Base-by-base conservation (phyloP, 2,329 filamentous ascomycete species). In the Aspergillus viridinutans region DNA sequence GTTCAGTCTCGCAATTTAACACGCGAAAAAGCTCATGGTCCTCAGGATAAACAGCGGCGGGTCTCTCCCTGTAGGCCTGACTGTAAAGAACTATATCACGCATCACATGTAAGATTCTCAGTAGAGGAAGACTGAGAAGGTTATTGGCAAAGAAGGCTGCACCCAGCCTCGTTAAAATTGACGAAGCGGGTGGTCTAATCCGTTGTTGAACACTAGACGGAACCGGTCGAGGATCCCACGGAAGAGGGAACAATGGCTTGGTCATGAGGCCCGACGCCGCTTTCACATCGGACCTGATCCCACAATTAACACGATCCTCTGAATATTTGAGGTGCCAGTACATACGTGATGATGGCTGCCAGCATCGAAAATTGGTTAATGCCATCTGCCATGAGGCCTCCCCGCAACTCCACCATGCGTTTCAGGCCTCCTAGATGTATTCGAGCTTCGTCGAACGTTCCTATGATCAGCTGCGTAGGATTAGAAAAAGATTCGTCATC, bases 371-470 rank as follows among this genome's bases (percentile, higher is more conserved):
- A 62, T 21, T 59, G 60, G 43, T 62, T 63, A 25, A 71, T 66
- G 50, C 63, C 64, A 20, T 67, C 57, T 42, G 63, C 53, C 28
- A 57, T 57, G 48, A 73, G 69, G 2, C 71, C 71, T 29, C 73
- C 72, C 5, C 73, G 69, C n/a, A 72, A 58, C 4, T 72, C 69
- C 12, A 76, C 71, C 69, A 76, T 73, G 10, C 64, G 66, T 54
- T 68, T 69, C 10, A 77, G 64, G 3, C 74, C 74, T 32, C 64
- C 63, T 8, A 76, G 62, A 58, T 78, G 75, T 23, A 76, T 69
- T 42, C 65, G 67, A 17, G 71, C 71, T 62, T 76, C 74, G 42
- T 69, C 66, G 52, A 75, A 75, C 38, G 72, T 62, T 9, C 72
- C 74, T 49, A 73, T 64, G 21, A 75, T 72, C 51, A 74, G 58